phyloP scores from a whole-genome alignment of 2,329 filamentous ascomycete genomes.

The Teratosphaeria destructans region DNA sequence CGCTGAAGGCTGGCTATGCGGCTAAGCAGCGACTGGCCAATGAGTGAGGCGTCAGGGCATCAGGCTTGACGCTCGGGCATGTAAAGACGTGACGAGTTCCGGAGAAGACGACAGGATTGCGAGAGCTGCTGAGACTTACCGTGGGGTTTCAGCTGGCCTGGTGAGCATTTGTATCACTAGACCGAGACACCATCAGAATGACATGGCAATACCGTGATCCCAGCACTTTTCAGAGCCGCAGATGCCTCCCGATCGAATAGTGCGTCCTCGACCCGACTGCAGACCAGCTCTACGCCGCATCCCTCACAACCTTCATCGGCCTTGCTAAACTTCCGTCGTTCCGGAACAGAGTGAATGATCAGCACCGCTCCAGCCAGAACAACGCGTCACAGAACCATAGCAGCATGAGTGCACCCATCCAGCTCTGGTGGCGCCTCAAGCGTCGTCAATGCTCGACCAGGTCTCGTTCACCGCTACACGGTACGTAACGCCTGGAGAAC shows the following conservation, averaged over 20 bases:
- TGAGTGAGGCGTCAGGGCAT: background rate
- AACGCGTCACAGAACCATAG: too few relatives aligned
- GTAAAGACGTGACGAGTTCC: too few relatives aligned
- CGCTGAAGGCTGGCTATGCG: slow-evolving; percentile 6
- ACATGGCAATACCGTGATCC: background rate
- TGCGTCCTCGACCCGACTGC: background rate
- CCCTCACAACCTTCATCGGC: background rate
- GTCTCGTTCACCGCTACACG: too few relatives aligned
- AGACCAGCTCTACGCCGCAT: background rate
- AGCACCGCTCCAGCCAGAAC: too few relatives aligned
- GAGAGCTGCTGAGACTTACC: background rate
- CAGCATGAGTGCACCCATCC: too few relatives aligned
- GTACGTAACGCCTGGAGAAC: too few relatives aligned
- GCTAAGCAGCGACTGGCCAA: background rate
- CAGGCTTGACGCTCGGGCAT: background rate
- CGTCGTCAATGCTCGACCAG: too few relatives aligned
- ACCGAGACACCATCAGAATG: background rate
- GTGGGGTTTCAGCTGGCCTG: background rate
- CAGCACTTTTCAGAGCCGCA: background rate
- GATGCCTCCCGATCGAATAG: background rate
- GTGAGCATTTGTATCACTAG: background rate
- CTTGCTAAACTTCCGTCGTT: background rate
- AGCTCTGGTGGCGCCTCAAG: too few relatives aligned
- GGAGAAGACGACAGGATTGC: background rate
- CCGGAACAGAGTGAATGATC: background rate